A percentile compares a stretch with the other conserved stretches of the same genome.
phyloP scores from a whole-genome alignment of 306 rosid species.

The Cicer chorassanicum region DNA sequence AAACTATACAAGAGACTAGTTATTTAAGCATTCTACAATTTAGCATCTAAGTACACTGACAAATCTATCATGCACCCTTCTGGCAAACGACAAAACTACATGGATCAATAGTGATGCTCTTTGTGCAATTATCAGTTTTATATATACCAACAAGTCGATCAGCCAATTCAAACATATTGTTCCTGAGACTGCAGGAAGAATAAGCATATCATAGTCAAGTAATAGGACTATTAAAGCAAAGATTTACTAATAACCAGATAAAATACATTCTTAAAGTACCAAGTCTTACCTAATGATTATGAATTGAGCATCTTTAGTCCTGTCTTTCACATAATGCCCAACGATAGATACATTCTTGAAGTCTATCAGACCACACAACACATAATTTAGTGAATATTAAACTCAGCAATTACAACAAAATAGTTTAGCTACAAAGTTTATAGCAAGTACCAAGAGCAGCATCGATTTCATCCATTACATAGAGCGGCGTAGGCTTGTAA shows the following conservation, averaged over 20 bases:
- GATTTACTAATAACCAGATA: not conserved
- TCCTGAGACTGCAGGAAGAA: conserved; percentile 71
- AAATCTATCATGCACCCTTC: conserved; percentile 61
- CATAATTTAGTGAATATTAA: conserved; percentile 37
- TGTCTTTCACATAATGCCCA: conserved; percentile 93
- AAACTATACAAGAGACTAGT: conserved; percentile 22
- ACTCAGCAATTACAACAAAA: not conserved
- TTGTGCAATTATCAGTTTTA: conserved; percentile 94
- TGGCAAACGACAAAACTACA: conserved; percentile 76
- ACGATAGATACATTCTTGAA: conserved; percentile 94
- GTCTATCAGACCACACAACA: conserved; percentile 56
- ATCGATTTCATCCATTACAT: conserved; percentile 98
- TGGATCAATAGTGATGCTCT: conserved; percentile 89
- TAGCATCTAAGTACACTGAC: conserved; percentile 17
- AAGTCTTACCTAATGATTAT: conserved; percentile 78
- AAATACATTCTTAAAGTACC: conserved; percentile 10
- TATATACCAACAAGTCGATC: conserved; percentile 94
- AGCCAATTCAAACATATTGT: conserved; percentile 97
- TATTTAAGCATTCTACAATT: conserved; percentile 27
- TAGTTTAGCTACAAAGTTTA: conserved; percentile 11
- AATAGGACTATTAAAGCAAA: not conserved
- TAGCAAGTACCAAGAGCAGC: conserved; percentile 78
- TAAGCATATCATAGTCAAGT: conserved; percentile 21
- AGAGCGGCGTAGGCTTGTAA: conserved; percentile 96
- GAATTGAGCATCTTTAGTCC: conserved; percentile 91